Evolutionary conservation across 805 yeast species (phyloP).

Genomic region (Yueomyces sp.): DNA sequence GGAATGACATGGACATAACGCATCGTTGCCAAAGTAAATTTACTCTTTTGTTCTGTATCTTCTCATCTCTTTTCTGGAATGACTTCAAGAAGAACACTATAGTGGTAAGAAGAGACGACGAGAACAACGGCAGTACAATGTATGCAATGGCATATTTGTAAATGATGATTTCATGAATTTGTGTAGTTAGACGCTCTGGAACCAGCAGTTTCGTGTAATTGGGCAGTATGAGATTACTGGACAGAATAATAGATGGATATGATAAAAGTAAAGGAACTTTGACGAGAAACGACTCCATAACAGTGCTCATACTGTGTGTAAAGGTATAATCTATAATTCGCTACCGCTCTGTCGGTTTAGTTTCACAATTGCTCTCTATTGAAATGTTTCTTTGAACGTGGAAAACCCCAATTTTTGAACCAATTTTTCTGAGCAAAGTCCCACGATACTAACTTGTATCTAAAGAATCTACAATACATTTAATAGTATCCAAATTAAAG

Average conservation of each 20-base stretch:
- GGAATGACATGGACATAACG: slow-evolving; percentile 3
- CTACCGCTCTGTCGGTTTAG: too few species aligned
- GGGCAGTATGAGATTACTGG: slow-evolving; percentile 13
- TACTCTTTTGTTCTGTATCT: not conserved
- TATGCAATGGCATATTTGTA: slow-evolving; percentile 1
- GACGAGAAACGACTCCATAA: slow-evolving; percentile 5
- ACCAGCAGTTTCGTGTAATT: not conserved
- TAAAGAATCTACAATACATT: too few species aligned
- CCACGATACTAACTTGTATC: too few species aligned
- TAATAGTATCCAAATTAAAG: too few species aligned
- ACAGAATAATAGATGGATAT: slow-evolving; percentile 21
- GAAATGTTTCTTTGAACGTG: too few species aligned
- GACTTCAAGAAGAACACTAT: slow-evolving; percentile 4
- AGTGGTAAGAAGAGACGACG: slow-evolving; percentile 7
- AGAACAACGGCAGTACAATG: slow-evolving; percentile 12
- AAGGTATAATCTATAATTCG: too few species aligned
- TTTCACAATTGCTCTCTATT: too few species aligned
- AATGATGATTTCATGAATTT: not conserved
- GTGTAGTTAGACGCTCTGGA: not conserved
- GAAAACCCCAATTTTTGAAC: too few species aligned
- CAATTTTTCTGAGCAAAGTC: too few species aligned
- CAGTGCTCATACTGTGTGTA: too few species aligned
- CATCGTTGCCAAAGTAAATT: slow-evolving; percentile 1
- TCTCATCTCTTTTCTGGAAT: not conserved
- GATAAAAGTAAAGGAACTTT: slow-evolving; percentile 20